Base-by-base conservation (phyloP, 1,284 basidiomycete genomes). In the Calocybe gambosa region DNA sequence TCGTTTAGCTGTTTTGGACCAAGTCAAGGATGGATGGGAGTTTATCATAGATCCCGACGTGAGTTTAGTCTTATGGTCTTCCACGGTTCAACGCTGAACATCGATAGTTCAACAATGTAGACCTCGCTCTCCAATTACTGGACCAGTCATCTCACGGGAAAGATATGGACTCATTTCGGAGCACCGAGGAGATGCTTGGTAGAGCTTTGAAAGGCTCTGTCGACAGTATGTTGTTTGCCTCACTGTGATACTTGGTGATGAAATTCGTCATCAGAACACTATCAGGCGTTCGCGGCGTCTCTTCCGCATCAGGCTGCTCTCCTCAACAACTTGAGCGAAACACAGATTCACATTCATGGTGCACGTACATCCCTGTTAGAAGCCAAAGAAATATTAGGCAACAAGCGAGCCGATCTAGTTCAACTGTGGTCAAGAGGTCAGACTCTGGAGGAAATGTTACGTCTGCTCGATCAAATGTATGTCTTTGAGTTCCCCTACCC, bases 21-120 rank as follows among this genome's bases (percentile, higher is more conserved):
- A 88, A 61, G 89, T 97, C 51, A 82, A 80, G 58, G 84, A 87
- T 54, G 90, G 90, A 49, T 98, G 93, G 92, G 88, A 89, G 50
- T 85, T 90, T 58, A 81, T 94, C 38, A 80, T 89, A 49, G 81
- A 92, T 53, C 79, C 85, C 39, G 88, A 93, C 62, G 89, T 91
- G 63, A 69, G 82, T 50, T 50, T 36, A 37, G 46, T 35, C 39
- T 10, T 25, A 18, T 12, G 10, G 33, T 45, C 38, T 45, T 37
- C 36, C 39, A n/a, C 25, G 21, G 34, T 42, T 46, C 42, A 49
- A 25, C 23, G 45, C 43, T n/a, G 18, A 16, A 20, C 53, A 49
- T 47, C n/a, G 49, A 25, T 20, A 93, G 88, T 97, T 96, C 67
- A 94, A 94, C 59, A 85, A 87, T 21, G 91, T 95, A 23, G 88